phyloP scores from a whole-genome alignment of 192 early-diverging fungal species.

The Funneliformis geosporum region DNA sequence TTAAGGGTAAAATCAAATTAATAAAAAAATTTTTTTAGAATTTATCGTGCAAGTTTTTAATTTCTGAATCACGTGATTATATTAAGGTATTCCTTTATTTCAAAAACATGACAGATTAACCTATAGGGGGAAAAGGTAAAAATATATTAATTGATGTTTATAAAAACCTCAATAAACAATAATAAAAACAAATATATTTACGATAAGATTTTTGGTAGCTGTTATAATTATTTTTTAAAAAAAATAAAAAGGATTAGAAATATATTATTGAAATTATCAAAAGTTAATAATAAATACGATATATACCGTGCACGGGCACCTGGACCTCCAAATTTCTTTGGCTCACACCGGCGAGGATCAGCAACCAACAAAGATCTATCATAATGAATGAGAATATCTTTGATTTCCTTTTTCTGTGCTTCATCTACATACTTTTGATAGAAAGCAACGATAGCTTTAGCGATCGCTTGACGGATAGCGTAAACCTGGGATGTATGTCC shows the following conservation, averaged over 20 bases:
- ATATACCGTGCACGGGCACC: slow-evolving; percentile 94
- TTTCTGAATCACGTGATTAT: too few species aligned
- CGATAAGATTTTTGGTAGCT: slow-evolving; percentile 87
- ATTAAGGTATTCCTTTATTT: too few species aligned
- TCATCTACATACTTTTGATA: slow-evolving; percentile 99
- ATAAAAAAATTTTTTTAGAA: too few species aligned
- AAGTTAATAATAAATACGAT: slow-evolving; percentile 18
- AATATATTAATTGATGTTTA: background rate
- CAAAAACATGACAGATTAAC: background rate
- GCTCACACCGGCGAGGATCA: slow-evolving; percentile 98
- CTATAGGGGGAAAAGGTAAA: background rate
- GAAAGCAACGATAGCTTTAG: slow-evolving; percentile 98
- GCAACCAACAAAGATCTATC: slow-evolving; percentile 98
- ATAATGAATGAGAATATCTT: slow-evolving; percentile 79
- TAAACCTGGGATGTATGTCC: slow-evolving; percentile 98
- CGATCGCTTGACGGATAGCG: slow-evolving; percentile 97
- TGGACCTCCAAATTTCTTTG: slow-evolving; percentile 99
- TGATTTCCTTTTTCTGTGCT: slow-evolving; percentile 99
- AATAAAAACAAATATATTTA: slow-evolving; percentile 36
- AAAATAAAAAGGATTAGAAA: background rate
- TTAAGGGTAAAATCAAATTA: too few species aligned
- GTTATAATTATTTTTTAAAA: background rate
- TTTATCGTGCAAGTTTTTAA: too few species aligned
- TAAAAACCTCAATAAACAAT: background rate
- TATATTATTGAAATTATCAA: background rate